phyloP scores from a whole-genome alignment of 345 rosid genomes.

The Acer yangbiense region DNA sequence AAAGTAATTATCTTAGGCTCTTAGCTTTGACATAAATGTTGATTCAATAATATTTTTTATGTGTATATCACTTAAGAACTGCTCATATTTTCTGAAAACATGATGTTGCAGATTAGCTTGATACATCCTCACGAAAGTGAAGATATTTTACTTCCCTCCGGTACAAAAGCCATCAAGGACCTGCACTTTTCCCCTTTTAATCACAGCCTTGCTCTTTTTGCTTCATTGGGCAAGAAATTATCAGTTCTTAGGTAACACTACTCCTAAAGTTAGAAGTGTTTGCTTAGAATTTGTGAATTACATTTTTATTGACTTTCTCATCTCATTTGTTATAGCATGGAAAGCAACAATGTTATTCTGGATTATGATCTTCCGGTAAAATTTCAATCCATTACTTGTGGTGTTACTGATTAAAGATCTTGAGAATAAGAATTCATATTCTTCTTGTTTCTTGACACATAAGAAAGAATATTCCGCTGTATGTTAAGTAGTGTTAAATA shows the following conservation, averaged over 20 bases:
- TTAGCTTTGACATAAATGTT: conserved; percentile 8
- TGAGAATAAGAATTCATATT: neutral
- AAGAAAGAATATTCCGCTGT: neutral
- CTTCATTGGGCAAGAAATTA: conserved; percentile 79
- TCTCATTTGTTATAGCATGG: conserved; percentile 51
- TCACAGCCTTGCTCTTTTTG: conserved; percentile 58
- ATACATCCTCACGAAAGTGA: conserved; percentile 64
- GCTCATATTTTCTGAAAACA: conserved; percentile 21
- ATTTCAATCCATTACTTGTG: neutral
- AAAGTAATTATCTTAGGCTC: conserved; percentile 69
- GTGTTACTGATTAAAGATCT: conserved; percentile 10
- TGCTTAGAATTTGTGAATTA: conserved; percentile 3
- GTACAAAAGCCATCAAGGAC: conserved; percentile 72
- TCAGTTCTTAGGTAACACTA: conserved; percentile 65
- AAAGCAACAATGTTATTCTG: conserved; percentile 68
- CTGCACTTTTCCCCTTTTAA: conserved; percentile 66
- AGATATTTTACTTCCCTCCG: conserved; percentile 60
- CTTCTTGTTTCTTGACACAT: conserved; percentile 2
- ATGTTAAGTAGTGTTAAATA: neutral
- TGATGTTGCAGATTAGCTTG: conserved; percentile 60
- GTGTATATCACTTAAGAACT: conserved; percentile 18
- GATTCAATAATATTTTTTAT: conserved; percentile 2
- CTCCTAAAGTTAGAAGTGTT: conserved; percentile 7
- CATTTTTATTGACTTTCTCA: conserved; percentile 18
- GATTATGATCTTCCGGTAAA: conserved; percentile 76